phyloP scores from a whole-genome alignment of 225 moss, liverwort and hornwort genomes.

The Ulota crispa region DNA sequence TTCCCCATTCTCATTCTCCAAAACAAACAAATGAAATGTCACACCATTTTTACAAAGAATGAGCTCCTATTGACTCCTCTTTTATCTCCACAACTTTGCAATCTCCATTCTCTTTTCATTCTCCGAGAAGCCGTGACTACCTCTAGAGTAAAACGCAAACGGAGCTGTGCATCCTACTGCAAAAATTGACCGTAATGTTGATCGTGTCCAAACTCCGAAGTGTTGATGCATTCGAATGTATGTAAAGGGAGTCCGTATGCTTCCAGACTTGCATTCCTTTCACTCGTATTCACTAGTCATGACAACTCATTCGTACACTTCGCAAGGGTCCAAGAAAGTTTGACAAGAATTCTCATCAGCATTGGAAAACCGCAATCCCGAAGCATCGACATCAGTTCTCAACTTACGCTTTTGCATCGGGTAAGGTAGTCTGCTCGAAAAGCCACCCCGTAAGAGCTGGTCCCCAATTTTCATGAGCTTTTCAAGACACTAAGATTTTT shows the following conservation, averaged over 20 bases:
- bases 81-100: no score
- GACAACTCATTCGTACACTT: background rate
- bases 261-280: background rate
- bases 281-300: background rate
- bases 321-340: background rate
- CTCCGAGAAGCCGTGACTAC: no score
- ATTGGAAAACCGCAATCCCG: background rate
- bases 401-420: background rate
- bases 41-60: no score
- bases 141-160: background rate
- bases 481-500: no score
- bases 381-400: no score
- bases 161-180: background rate
- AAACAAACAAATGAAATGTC: no score
- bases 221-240: background rate
- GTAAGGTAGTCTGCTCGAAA: no score
- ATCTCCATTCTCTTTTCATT: no score
- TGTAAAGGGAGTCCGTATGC: background rate
- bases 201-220: background rate
- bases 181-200: background rate
- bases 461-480: no score
- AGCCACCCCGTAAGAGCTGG: no score
- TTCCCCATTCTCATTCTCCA: no score
- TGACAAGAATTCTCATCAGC: background rate
- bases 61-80: no score